phyloP scores from a whole-genome alignment of 2,329 filamentous ascomycete genomes.

The Chaetomiaceae sp. region DNA sequence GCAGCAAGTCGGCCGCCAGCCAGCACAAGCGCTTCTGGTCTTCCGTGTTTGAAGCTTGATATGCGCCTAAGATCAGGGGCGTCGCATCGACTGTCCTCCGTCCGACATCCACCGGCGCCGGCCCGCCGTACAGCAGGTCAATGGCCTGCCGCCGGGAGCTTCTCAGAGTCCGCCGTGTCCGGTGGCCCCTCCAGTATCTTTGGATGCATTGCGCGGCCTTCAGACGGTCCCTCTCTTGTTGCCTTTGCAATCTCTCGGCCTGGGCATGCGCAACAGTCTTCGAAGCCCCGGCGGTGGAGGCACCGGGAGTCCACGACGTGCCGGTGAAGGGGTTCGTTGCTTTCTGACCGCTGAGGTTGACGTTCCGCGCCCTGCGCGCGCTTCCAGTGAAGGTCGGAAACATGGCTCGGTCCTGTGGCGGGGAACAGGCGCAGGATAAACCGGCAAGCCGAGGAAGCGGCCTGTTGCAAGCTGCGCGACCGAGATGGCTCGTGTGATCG shows the following conservation, averaged over 20 bases:
- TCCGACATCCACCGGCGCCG: conserved; percentile 28
- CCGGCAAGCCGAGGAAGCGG: neutral
- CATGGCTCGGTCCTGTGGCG: conserved; percentile 47
- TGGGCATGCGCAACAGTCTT: conserved; percentile 80
- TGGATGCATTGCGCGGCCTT: conserved; percentile 72
- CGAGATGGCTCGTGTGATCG: too few species aligned
- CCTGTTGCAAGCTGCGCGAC: neutral
- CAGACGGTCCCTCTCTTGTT: conserved; percentile 71
- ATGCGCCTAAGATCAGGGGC: conserved; percentile 45
- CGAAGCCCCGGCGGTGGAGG: conserved; percentile 55
- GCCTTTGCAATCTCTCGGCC: conserved; percentile 73
- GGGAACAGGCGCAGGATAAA: neutral
- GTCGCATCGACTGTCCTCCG: conserved; percentile 38
- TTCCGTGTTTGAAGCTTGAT: conserved; percentile 37
- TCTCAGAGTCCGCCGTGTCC: conserved; percentile 52
- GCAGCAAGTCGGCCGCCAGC: conserved; percentile 40
- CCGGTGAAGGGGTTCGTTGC: conserved; percentile 72
- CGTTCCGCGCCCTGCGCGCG: conserved; percentile 78
- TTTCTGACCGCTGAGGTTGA: conserved; percentile 81
- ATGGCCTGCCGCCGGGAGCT: conserved; percentile 53
- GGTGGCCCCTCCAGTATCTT: conserved; percentile 74
- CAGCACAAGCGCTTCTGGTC: conserved; percentile 44
- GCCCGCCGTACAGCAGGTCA: conserved; percentile 50
- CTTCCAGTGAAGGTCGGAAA: conserved; percentile 87
- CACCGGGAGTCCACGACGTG: conserved; percentile 50